Evolutionary conservation across 2,329 filamentous ascomycete genomes (phyloP), one percentile per base, ranked within the genome.

Genomic region (Xylaria polymorpha): DNA sequence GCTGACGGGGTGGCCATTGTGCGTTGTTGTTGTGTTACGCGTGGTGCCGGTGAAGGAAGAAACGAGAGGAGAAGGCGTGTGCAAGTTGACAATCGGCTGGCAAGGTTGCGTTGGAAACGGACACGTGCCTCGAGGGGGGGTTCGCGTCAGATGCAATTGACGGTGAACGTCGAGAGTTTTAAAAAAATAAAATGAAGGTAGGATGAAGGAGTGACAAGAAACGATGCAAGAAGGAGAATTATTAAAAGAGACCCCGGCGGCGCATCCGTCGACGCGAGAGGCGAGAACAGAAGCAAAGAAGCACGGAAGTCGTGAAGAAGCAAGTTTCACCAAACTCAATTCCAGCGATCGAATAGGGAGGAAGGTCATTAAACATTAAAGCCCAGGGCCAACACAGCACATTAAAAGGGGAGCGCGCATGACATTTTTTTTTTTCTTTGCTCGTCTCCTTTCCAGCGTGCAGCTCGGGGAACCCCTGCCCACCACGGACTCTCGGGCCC

Each of bases 131-230:
- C 44, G 51, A 55, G 5, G n/a, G 51, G 14, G 32, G 29, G 15
- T 39, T 63, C 15, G 37, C 57, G 64, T 57, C 50, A 46, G 29
- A 41, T 18, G n/a, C 56, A 25, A 56, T 25, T 4, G 43, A 58
- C 22, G 32, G 61, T 53, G 66, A 58, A 66, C 48, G 62, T 41
- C 41, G 50, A 64, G 37, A 48, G 25, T 29, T 29, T 29, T n/a
- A 37, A 48, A 55, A n/a, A 68, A 66, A 58, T 55, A 66, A 69
- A 76, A 80, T 77, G 78, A 80, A 80, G 51, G 68, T 43, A 70
- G 61, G 61, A 68, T 75, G 75, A 84, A 84, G 79, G 82, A 85
- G 80, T 77, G 82, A 83, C 81, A 78, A 65, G 74, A 77, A 75
- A 55, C 64, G 62, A 51, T 53, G 64, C 58, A 64, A 68, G 64